Evolutionary conservation across 1,139 yeast genomes (phyloP).

Genomic region (Lodderomyces elongisporus): DNA sequence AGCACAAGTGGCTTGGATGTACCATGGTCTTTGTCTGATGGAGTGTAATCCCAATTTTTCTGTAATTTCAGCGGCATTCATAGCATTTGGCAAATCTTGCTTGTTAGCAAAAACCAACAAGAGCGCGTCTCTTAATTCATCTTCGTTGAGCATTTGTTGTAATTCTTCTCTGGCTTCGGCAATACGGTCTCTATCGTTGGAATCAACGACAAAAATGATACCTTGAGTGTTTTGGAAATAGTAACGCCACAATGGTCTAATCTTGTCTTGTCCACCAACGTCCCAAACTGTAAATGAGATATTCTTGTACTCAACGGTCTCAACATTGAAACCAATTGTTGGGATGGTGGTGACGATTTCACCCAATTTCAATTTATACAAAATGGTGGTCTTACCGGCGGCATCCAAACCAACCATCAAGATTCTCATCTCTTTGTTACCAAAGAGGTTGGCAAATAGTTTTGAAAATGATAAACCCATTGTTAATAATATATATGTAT

Average conservation of each 20-base stretch:
- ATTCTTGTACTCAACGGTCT: conserved; percentile 40
- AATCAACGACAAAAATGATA: conserved; percentile 38
- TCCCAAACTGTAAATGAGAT: conserved; percentile 41
- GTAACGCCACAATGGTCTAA: conserved; percentile 42
- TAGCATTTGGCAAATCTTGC: conserved; percentile 42
- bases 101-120: conserved; percentile 40
- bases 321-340: conserved; percentile 40
- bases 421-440: conserved; percentile 41
- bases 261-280: conserved; percentile 43
- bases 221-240: conserved; percentile 42
- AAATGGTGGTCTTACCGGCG: conserved; percentile 41
- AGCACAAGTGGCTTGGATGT: conserved; percentile 41
- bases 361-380: conserved; percentile 39
- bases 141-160: conserved; percentile 41
- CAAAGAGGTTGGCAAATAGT: conserved; percentile 33
- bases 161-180: conserved; percentile 43
- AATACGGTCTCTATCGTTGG: conserved; percentile 42
- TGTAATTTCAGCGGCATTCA: conserved; percentile 43
- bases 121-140: conserved; percentile 39
- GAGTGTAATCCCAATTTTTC: conserved; percentile 41
- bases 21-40: conserved; percentile 42
- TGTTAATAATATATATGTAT: conserved; percentile 1
- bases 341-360: conserved; percentile 41
- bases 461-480: conserved; percentile 38
- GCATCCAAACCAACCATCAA: conserved; percentile 43